A percentile compares a stretch with the other conserved stretches of the same genome.
phyloP scores from a whole-genome alignment of 768 basidiomycete genomes.

The Trichaptum fuscoviolaceum region DNA sequence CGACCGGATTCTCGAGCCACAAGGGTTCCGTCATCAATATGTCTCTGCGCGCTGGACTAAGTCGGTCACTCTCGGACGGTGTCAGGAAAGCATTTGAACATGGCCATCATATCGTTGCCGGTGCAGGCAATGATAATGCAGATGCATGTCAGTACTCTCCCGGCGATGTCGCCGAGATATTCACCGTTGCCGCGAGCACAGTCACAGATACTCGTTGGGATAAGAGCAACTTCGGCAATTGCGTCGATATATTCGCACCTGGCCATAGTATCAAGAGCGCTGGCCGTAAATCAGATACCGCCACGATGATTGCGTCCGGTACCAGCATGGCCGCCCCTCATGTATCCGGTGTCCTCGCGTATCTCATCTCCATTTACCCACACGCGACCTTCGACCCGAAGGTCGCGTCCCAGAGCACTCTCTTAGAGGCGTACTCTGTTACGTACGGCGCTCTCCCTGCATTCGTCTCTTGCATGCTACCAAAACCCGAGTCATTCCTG shows the following conservation, averaged over 20 bases:
- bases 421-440: slow-evolving; percentile 47
- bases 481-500: slow-evolving; percentile 35
- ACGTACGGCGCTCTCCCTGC: slow-evolving; percentile 51
- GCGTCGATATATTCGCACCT: slow-evolving; percentile 92
- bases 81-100: slow-evolving; percentile 78
- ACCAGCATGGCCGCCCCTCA: slow-evolving; percentile 97
- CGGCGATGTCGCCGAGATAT: slow-evolving; percentile 79
- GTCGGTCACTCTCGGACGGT: slow-evolving; percentile 71
- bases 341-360: slow-evolving; percentile 83
- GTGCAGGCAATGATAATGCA: slow-evolving; percentile 81
- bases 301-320: slow-evolving; percentile 64
- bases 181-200: slow-evolving; percentile 92
- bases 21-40: slow-evolving; percentile 97
- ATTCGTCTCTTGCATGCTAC: slow-evolving; percentile 55
- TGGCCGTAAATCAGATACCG: slow-evolving; percentile 50
- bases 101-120: slow-evolving; percentile 95
- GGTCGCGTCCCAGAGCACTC: slow-evolving; percentile 33
- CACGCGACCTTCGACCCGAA: slow-evolving; percentile 56
- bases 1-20: slow-evolving; percentile 77
- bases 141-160: slow-evolving; percentile 94
- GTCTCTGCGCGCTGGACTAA: slow-evolving; percentile 96
- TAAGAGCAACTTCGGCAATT: slow-evolving; percentile 88
- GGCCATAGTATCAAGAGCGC: slow-evolving; percentile 42
- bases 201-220: slow-evolving; percentile 77
- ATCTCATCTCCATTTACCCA: slow-evolving; percentile 86